phyloP scores from a whole-genome alignment of 192 early-diverging fungal genomes.

The Podila epigama region DNA sequence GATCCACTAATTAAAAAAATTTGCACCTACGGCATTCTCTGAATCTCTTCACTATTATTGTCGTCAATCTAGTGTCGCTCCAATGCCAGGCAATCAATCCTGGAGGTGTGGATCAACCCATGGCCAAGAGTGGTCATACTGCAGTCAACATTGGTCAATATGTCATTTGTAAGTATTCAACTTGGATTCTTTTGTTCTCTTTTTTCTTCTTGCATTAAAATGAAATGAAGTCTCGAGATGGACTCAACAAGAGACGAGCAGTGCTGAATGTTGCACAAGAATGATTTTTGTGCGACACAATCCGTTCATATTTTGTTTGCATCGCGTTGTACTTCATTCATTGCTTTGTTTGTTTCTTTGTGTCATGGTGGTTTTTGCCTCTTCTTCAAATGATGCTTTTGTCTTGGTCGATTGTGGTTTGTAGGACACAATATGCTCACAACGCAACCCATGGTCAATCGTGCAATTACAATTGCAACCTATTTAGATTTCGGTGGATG shows the following conservation, averaged over 20 bases:
- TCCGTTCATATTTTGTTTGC: no score
- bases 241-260: no score
- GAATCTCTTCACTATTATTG: not conserved
- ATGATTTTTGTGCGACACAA: no score
- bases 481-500: constrained; percentile 44
- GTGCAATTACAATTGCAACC: not conserved
- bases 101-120: constrained; percentile 48
- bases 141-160: constrained; percentile 56
- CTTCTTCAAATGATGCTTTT: no score
- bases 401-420: not conserved
- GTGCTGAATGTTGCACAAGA: no score
- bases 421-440: not conserved
- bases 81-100: constrained; percentile 32
- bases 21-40: not conserved
- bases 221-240: no score
- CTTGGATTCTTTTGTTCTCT: no score
- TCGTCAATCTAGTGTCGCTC: constrained; percentile 8
- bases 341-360: no score
- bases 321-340: no score
- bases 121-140: constrained; percentile 52
- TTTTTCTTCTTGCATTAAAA: no score
- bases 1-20: constrained; percentile 25
- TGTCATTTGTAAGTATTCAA: constrained; percentile 48
- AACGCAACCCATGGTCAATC: not conserved
- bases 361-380: no score